Evolutionary conservation across 2,329 filamentous ascomycete genomes (phyloP).

Genomic region (Pseudopyricularia javanii): DNA sequence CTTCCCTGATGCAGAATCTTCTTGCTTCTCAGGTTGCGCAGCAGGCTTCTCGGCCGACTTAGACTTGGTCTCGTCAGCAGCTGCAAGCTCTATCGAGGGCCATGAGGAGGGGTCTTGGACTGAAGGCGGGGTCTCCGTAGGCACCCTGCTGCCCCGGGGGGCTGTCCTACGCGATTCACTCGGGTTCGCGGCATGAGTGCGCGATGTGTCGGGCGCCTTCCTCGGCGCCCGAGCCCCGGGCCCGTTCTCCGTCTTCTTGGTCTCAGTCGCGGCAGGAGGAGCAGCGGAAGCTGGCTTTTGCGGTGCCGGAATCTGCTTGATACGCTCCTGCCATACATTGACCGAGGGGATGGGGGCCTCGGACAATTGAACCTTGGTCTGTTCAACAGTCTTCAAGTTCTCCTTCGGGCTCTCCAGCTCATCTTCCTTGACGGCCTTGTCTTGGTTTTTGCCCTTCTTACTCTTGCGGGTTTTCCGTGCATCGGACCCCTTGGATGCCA

Average conservation of each 20-base stretch:
- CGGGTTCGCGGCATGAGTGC: slow-evolving; percentile 19
- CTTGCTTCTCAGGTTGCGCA: slow-evolving; percentile 41
- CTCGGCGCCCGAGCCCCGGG: slow-evolving; percentile 10
- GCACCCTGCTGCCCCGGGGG: slow-evolving; percentile 29
- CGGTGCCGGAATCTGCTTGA: slow-evolving; percentile 20
- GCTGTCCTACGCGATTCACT: slow-evolving; percentile 21
- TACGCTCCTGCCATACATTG: slow-evolving; percentile 79
- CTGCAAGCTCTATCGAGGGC: slow-evolving; percentile 78
- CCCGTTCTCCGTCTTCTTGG: slow-evolving; percentile 26
- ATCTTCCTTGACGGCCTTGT: slow-evolving; percentile 28
- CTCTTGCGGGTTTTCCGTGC: slow-evolving; percentile 49
- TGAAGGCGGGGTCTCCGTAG: slow-evolving; percentile 35
- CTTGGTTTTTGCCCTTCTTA: slow-evolving; percentile 45
- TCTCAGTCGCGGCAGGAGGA: slow-evolving; percentile 20
- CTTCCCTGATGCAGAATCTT: slow-evolving; percentile 31
- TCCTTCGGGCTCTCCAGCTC: slow-evolving; percentile 48
- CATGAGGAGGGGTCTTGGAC: slow-evolving; percentile 69
- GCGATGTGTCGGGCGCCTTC: slow-evolving; percentile 18
- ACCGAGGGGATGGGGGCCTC: slow-evolving; percentile 74
- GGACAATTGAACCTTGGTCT: slow-evolving; percentile 53
- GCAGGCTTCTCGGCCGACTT: slow-evolving; percentile 29
- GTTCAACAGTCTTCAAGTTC: slow-evolving; percentile 24
- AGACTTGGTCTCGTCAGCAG: slow-evolving; percentile 58
- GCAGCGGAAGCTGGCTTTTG: slow-evolving; percentile 20
- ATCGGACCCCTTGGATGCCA: slow-evolving; percentile 29